Percentiles rank a stretch among this genome's conserved stretches.
Conservation (phyloP, 768 basidiomycete species). For the Suillus cothurnatus region DNA sequence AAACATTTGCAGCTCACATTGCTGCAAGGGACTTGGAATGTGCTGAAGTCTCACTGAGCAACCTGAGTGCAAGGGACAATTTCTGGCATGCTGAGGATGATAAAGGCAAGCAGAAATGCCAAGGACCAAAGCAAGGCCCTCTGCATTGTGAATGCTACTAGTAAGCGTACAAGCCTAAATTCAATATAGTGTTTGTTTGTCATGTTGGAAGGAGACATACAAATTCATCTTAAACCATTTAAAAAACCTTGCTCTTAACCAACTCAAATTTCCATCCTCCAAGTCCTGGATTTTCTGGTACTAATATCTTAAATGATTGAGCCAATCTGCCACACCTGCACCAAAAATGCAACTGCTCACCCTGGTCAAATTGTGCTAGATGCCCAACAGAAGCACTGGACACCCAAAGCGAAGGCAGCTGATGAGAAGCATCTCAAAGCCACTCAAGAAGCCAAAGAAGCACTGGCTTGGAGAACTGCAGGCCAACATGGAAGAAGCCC, state of each 20-base stretch:
- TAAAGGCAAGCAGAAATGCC: neutral
- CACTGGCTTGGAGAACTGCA: slow-evolving; percentile 8
- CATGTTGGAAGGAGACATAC: neutral
- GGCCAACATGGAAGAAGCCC: slow-evolving; percentile 1
- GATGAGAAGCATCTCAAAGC: slow-evolving; percentile 12
- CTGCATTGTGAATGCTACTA: neutral
- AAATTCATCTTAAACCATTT: neutral
- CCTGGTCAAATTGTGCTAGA: slow-evolving; percentile 12
- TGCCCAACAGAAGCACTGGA: slow-evolving; percentile 7
- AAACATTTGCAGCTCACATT: neutral
- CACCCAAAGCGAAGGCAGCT: slow-evolving; percentile 12
- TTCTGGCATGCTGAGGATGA: neutral
- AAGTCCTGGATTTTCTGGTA: neutral
- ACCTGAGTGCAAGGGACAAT: neutral
- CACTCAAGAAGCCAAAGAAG: slow-evolving; percentile 4
- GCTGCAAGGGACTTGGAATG: slow-evolving; percentile 2
- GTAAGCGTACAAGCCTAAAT: neutral
- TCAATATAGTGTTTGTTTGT: neutral
- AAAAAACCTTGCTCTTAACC: neutral
- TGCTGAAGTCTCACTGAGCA: neutral
- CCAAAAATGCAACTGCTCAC: slow-evolving; percentile 9
- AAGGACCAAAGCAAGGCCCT: neutral
- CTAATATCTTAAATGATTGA: neutral
- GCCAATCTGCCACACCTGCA: neutral
- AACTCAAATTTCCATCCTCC: neutral